A percentile compares a stretch with the other conserved stretches of the same genome.
Evolutionary conservation across 768 basidiomycete species (phyloP).

Genomic region (Tremella fuciformis): DNA sequence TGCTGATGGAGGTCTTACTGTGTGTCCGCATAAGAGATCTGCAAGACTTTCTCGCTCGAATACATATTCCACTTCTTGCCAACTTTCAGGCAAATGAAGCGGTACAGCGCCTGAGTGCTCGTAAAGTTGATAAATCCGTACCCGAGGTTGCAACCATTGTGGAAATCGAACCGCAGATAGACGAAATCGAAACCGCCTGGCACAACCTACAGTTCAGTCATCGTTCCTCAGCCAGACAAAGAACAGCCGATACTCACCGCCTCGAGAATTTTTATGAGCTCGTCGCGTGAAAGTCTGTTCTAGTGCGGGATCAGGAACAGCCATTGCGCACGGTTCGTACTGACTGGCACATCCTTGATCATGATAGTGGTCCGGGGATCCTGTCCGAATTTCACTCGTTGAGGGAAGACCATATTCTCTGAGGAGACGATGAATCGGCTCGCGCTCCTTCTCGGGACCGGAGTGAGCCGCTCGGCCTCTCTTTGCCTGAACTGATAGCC

Average conservation of each 20-base stretch:
- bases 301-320: slow-evolving; percentile 9
- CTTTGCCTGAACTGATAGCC: neutral
- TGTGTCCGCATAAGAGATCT: slow-evolving; percentile 50
- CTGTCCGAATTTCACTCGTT: slow-evolving; percentile 32
- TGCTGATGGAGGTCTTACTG: slow-evolving; percentile 28
- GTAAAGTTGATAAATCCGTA: slow-evolving; percentile 52
- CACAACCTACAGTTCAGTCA: slow-evolving; percentile 31
- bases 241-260: slow-evolving; percentile 32
- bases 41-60: slow-evolving; percentile 50
- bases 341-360: slow-evolving; percentile 51
- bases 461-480: slow-evolving; percentile 14
- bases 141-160: slow-evolving; percentile 49
- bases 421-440: slow-evolving; percentile 5
- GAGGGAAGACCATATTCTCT: slow-evolving; percentile 36
- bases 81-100: slow-evolving; percentile 41
- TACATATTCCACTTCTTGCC: slow-evolving; percentile 50
- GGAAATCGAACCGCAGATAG: slow-evolving; percentile 51
- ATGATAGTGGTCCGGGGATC: slow-evolving; percentile 49
- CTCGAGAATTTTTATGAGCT: slow-evolving; percentile 44
- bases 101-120: slow-evolving; percentile 30
- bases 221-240: too few species aligned
- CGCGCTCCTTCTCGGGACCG: slow-evolving; percentile 17
- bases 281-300: slow-evolving; percentile 49
- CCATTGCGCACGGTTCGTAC: neutral
- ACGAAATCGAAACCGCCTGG: slow-evolving; percentile 49